Conservation (phyloP, 2,329 filamentous ascomycete species). For the Fusarium nurragi region DNA sequence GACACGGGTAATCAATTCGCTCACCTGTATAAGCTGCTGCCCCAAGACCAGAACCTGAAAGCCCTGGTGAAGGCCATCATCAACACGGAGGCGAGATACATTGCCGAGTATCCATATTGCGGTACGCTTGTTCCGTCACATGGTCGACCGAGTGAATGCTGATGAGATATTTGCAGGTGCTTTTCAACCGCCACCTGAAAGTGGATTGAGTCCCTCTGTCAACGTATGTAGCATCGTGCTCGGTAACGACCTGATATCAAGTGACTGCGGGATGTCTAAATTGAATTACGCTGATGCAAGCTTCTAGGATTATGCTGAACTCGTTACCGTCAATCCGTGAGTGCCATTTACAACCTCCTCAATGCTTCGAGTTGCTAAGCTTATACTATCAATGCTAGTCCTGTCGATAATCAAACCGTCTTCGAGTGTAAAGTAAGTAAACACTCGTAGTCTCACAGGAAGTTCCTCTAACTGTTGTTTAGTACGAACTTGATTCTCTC, state of each 20-base stretch:
- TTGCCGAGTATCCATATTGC: slow-evolving; percentile 18
- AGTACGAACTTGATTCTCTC: slow-evolving; percentile 26
- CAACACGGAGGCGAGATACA: slow-evolving; percentile 25
- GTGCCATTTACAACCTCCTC: fast-evolving
- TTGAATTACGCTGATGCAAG: background rate
- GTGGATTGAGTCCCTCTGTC: slow-evolving; percentile 12
- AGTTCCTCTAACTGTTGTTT: fast-evolving
- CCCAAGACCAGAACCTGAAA: slow-evolving; percentile 12
- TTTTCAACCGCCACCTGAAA: slow-evolving; percentile 21
- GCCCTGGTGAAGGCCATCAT: slow-evolving; percentile 20
- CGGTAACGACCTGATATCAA: background rate
- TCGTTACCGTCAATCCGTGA: slow-evolving; percentile 16
- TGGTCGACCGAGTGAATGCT: background rate
- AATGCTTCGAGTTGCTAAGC: fast-evolving
- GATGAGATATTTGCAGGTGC: background rate
- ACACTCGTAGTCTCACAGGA: fast-evolving
- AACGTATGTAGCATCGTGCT: background rate
- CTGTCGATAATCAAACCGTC: slow-evolving; percentile 18
- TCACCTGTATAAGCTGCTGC: slow-evolving; percentile 16
- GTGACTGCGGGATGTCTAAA: background rate
- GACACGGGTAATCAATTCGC: slow-evolving; percentile 25
- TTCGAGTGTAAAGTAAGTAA: slow-evolving; percentile 21
- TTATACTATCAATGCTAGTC: background rate
- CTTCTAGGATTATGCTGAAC: slow-evolving; percentile 7
- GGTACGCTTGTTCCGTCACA: background rate